Base-by-base conservation (phyloP, 495 filamentous ascomycete genomes). In the Annulohypoxylon bovei region DNA sequence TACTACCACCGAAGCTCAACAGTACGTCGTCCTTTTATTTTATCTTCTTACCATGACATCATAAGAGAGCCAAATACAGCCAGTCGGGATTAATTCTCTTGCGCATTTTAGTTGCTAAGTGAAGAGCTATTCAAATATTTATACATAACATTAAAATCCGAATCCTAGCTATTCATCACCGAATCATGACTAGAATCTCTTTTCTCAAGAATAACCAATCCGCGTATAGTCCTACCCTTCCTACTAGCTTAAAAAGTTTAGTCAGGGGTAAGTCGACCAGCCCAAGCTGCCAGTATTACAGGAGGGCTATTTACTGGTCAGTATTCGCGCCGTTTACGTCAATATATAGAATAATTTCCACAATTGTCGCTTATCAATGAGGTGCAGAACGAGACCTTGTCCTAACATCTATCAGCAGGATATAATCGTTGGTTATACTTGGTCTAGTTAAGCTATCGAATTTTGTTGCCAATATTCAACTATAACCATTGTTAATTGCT, bases 221-320 rank as follows among this genome's bases (percentile, higher is more conserved):
- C 30, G 6, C 22, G 27, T 18, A 46, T 40, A 42, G n/a, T 18
- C 1, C 37, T 16, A 40, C 37, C 6, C 33, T 56, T 28, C 37
- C 30, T 35, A 62, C 37, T n/a, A 54, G 25, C 57, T 68, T 56
- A 20, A 12, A 56, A 44, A 42, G n/a, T 50, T 52, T 68, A 68
- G 66, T 52, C 66, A 68, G 66, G 66, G 66, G 66, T 63, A 57
- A 58, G 47, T 33, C 23, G 20, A 25, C 11, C 23, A 53, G 16
- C 6, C 53, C 64, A 60, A 44, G n/a, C 46, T 54, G 23, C 18
- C 27, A 33, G 64, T 44, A 54, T 22, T 53, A 0, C 44, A 4
- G 8, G 32, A 33, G 11, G 18, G 12, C 27, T 32, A 30, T 14
- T 42, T 20, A 63, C 32, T 67, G 28, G 65, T 6, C 27, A 14